Conservation (phyloP, 2,329 filamentous ascomycete genomes). For the Annulohypoxylon truncatum region DNA sequence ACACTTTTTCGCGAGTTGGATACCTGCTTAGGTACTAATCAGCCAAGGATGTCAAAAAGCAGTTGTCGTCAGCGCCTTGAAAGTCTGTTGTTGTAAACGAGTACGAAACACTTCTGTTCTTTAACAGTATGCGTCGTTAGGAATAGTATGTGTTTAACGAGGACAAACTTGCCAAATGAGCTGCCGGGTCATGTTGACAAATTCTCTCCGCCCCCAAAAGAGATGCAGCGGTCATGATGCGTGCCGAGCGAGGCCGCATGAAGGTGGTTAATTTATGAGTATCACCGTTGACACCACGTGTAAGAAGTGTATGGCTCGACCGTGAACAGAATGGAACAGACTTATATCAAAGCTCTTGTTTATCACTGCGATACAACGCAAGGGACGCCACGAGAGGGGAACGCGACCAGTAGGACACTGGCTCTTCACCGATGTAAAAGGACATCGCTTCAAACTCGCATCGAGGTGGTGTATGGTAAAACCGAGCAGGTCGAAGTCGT, state of each 20-base stretch:
- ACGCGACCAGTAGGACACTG: slow-evolving; percentile 4
- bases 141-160: background rate
- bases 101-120: background rate
- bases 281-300: background rate
- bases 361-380: slow-evolving; percentile 6
- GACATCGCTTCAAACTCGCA: slow-evolving; percentile 20
- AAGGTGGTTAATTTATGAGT: background rate
- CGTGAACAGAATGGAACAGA: background rate
- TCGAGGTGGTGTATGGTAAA: slow-evolving; percentile 5
- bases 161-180: background rate
- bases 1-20: background rate
- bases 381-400: slow-evolving; percentile 1
- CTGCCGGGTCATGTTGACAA: background rate
- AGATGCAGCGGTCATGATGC: background rate
- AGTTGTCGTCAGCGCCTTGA: background rate
- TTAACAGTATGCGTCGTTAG: background rate
- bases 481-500: slow-evolving; percentile 5
- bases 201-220: background rate
- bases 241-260: background rate
- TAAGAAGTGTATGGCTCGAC: background rate
- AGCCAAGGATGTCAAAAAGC: background rate
- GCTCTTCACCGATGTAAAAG: slow-evolving; percentile 18
- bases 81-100: background rate
- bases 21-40: background rate
- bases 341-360: background rate